Conservation (phyloP, 164 flowering plant genomes). For the Chloranthus sessilifolius region DNA sequence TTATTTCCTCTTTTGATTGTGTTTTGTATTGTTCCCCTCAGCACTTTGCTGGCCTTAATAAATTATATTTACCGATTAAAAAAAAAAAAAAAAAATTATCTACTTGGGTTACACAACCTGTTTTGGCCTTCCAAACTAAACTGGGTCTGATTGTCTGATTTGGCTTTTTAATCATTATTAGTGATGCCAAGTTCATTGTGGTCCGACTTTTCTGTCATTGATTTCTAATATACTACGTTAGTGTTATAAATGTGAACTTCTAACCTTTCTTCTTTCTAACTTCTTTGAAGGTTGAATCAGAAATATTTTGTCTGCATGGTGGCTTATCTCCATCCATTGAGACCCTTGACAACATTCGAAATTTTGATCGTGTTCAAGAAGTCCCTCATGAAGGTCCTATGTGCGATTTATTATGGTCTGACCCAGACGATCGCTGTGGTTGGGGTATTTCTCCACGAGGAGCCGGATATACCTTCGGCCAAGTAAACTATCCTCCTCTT, state of each 20-base stretch:
- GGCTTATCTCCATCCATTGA: slow-evolving; percentile 95
- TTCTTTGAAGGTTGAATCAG: slow-evolving; percentile 76
- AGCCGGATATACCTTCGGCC: slow-evolving; percentile 95
- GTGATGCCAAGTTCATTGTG: background rate
- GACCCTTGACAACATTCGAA: slow-evolving; percentile 82
- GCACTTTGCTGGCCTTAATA: no score
- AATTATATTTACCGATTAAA: no score
- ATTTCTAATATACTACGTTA: no score
- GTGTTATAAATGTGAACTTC: no score
- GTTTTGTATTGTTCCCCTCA: no score
- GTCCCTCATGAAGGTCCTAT: slow-evolving; percentile 97
- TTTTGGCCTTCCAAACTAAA: no score
- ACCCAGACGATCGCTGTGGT: slow-evolving; percentile 97
- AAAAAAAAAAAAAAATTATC: no score
- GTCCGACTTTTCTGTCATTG: no score
- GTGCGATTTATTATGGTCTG: slow-evolving; percentile 98
- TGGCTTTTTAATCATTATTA: no score
- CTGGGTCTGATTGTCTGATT: no score
- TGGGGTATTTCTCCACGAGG: slow-evolving; percentile 99
- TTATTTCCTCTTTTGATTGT: no score
- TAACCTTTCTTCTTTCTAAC: background rate
- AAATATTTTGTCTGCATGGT: slow-evolving; percentile 95
- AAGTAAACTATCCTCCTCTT: slow-evolving; percentile 32
- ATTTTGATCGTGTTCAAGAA: slow-evolving; percentile 97
- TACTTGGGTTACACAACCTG: no score